Evolutionary conservation across 2,329 filamentous ascomycete species (phyloP).

Genomic region (Fonsecaea nubica): DNA sequence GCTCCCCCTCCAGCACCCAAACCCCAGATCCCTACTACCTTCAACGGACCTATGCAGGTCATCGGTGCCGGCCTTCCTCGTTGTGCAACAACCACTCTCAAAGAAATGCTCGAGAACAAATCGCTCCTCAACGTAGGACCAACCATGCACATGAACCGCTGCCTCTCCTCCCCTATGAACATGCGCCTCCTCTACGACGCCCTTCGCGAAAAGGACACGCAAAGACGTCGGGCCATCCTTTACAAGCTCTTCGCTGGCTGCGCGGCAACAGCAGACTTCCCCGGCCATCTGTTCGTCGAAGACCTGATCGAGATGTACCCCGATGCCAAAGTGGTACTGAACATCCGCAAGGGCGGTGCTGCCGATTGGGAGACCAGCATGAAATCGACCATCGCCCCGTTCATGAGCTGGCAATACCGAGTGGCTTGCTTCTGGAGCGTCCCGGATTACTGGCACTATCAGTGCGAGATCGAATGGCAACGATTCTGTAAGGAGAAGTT

Average conservation of each 20-base stretch:
- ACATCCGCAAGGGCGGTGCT: constrained; percentile 45
- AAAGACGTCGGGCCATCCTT: constrained; percentile 22
- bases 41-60: constrained; percentile 21
- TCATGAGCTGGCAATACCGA: constrained; percentile 22
- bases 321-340: constrained; percentile 55
- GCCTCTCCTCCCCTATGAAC: constrained; percentile 11
- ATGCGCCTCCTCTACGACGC: constrained; percentile 24
- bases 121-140: constrained; percentile 16
- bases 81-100: constrained; percentile 27
- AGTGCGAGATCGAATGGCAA: constrained; percentile 22
- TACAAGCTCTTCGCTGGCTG: constrained; percentile 47
- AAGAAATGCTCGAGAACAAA: constrained; percentile 18
- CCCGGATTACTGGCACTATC: constrained; percentile 21
- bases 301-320: constrained; percentile 58
- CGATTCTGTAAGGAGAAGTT: constrained; percentile 17
- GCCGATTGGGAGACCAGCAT: constrained; percentile 48
- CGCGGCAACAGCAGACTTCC: constrained; percentile 54
- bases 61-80: constrained; percentile 24
- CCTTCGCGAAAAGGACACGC: constrained; percentile 19
- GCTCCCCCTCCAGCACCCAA: constrained; percentile 8
- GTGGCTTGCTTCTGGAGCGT: constrained; percentile 23
- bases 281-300: constrained; percentile 50
- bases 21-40: constrained; percentile 17
- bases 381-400: constrained; percentile 23
- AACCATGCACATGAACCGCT: constrained; percentile 27